Evolutionary conservation across 768 basidiomycete genomes (phyloP), one percentile per base, ranked within the genome.

Genomic region (Guyanaporus albipodus): DNA sequence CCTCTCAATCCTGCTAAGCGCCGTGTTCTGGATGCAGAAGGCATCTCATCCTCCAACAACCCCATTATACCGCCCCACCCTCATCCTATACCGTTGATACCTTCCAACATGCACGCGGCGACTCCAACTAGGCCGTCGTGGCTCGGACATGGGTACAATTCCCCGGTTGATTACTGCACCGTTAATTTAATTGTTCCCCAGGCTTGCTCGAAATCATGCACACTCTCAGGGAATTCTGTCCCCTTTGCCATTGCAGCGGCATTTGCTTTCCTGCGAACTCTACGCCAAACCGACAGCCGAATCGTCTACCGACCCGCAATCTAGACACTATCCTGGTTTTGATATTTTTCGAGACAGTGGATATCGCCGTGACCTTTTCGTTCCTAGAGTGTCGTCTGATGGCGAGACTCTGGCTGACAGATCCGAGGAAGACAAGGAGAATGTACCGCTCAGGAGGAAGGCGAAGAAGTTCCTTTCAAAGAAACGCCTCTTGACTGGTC

Each of bases 241-340:
- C 27, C 48, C 49, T 29, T 50, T 46, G 36, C 42, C 58, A 18
- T 52, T 51, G 26, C 41, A 35, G 15, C 50, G 33, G 23, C 38
- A 24, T 44, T 57, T 55, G 19, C 60, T 48, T 19, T 39, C 43
- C 8, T 46, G 47, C 11, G 54, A 55, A 58, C 19, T 56, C 56
- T 34, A 58, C 62, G 17, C 53, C 60, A 40, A 55, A 62, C 42
- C 67, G 62, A 31, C 75, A 70, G 47, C 69, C 69, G 44, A 64
- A 19, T 70, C 72, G 23, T 69, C 64, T 15, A 58, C 67, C 23
- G 73, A 83, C 57, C 74, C 74, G 2, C 71, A 75, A 36, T 83
- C 82, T 14, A 69, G 74, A 31, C 84, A 85, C 54, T 84, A 83
- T 60, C 85, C 85, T 11, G 83, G 84, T 14, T 86, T 86, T 54